Evolutionary conservation across 140 eudicot species (phyloP).

Genomic region (Ambrosia hybrid): DNA sequence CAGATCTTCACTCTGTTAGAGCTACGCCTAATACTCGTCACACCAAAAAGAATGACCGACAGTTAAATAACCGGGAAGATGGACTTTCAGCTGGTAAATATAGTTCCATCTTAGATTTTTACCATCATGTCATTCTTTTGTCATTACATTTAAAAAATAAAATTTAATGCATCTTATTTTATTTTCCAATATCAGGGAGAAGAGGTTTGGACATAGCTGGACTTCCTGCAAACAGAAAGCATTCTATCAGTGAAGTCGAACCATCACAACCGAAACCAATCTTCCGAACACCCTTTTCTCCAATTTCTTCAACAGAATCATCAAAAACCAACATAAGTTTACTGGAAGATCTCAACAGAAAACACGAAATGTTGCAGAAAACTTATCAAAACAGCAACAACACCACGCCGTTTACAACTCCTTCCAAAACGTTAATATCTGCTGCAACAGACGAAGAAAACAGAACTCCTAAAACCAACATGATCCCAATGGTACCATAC

Average conservation of each 20-base stretch:
- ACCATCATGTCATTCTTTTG: not conserved
- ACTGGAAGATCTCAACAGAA: conserved; percentile 56
- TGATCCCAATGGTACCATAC: conserved; percentile 43
- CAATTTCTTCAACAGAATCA: conserved; percentile 73
- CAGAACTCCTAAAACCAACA: conserved; percentile 57
- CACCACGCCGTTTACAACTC: conserved; percentile 56
- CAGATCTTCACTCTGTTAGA: conserved; percentile 49
- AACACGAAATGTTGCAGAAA: conserved; percentile 51
- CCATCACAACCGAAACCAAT: conserved; percentile 33
- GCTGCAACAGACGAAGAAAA: conserved; percentile 55
- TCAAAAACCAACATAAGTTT: conserved; percentile 42
- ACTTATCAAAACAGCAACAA: conserved; percentile 39
- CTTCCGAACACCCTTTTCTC: conserved; percentile 84
- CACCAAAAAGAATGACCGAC: conserved; percentile 53
- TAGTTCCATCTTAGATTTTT: not conserved
- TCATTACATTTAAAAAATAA: not conserved
- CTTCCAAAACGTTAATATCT: conserved; percentile 45
- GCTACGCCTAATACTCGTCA: conserved; percentile 73
- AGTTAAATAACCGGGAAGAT: conserved; percentile 40
- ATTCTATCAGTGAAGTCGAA: conserved; percentile 51
- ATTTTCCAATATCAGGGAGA: conserved; percentile 44
- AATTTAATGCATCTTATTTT: not conserved
- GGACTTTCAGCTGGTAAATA: conserved; percentile 64
- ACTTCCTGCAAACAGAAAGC: conserved; percentile 52
- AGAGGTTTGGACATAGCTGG: conserved; percentile 78